A percentile compares a stretch with the other conserved stretches of the same genome.
These are phyloP conservation scores for Argentina anserina DNA, from an alignment of 306 rosid genomes.

Conservation along the genomic window DNA sequence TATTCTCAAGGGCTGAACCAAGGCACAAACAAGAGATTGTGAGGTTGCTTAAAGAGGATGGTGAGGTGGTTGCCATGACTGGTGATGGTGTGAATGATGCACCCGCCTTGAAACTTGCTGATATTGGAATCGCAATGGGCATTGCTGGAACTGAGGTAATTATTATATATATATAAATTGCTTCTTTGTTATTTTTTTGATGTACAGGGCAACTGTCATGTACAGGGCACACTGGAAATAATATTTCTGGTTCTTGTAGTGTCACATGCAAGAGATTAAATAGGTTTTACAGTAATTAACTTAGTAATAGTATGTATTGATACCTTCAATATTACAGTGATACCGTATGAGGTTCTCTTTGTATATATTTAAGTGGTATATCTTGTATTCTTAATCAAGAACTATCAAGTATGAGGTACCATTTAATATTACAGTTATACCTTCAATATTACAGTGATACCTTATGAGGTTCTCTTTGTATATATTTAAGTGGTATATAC, in stretches of 20 bases:
- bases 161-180: not conserved
- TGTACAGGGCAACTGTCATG: not conserved
- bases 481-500: not conserved
- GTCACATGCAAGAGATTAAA: not conserved
- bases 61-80: slow-evolving; percentile 90
- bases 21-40: slow-evolving; percentile 85
- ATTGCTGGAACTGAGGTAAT: slow-evolving; percentile 87
- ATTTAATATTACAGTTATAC: no score
- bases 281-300: no score
- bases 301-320: not conserved
- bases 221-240: not conserved
- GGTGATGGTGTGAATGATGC: slow-evolving; percentile 96
- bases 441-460: not conserved
- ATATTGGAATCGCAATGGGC: slow-evolving; percentile 91
- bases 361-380: not conserved
- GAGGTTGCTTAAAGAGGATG: slow-evolving; percentile 72
- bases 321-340: not conserved
- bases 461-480: not conserved
- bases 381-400: not conserved
- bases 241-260: not conserved
- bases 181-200: not conserved
- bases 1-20: slow-evolving; percentile 89
- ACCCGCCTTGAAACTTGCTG: slow-evolving; percentile 87
- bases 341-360: not conserved
- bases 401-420: not conserved